phyloP scores from a whole-genome alignment of 1,284 basidiomycete genomes.

The Ceratobasidium sp. region DNA sequence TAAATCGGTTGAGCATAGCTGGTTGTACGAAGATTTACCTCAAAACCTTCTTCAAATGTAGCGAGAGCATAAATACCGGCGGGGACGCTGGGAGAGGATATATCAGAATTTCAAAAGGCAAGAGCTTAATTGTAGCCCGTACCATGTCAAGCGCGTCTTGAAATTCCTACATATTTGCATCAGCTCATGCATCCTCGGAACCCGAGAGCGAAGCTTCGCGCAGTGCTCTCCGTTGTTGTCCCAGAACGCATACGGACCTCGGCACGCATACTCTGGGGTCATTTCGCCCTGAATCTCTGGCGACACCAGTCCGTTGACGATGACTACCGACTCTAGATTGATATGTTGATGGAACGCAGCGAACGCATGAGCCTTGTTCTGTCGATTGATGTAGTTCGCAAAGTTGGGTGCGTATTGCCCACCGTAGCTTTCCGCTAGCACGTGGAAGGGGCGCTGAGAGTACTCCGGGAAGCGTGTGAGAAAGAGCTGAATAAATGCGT shows the following conservation, averaged over 20 bases:
- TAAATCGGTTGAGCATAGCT: neutral
- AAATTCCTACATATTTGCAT: conserved; percentile 29
- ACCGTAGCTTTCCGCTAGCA: conserved; percentile 72
- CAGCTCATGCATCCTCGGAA: conserved; percentile 26
- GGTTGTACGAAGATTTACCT: neutral
- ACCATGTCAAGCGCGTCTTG: conserved; percentile 40
- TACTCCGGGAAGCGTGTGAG: conserved; percentile 64
- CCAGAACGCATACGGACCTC: conserved; percentile 41
- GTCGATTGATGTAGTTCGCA: conserved; percentile 68
- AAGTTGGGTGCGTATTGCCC: conserved; percentile 76
- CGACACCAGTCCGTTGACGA: conserved; percentile 33
- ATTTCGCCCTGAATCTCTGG: conserved; percentile 18
- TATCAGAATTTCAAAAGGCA: neutral
- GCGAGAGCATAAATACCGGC: conserved; percentile 27
- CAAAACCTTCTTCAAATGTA: conserved; percentile 21
- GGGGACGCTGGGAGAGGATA: conserved; percentile 4
- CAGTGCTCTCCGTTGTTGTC: conserved; percentile 40
- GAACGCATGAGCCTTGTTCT: conserved; percentile 60
- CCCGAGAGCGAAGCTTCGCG: conserved; percentile 34
- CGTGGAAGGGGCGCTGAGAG: conserved; percentile 59
- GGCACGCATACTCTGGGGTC: conserved; percentile 36
- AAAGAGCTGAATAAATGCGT: conserved; percentile 73
- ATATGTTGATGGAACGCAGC: neutral
- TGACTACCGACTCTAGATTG: conserved; percentile 35
- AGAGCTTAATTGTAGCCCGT: neutral